phyloP scores from a whole-genome alignment of 176 grass and related monocot genomes.

The Phyllostachys edulis region DNA sequence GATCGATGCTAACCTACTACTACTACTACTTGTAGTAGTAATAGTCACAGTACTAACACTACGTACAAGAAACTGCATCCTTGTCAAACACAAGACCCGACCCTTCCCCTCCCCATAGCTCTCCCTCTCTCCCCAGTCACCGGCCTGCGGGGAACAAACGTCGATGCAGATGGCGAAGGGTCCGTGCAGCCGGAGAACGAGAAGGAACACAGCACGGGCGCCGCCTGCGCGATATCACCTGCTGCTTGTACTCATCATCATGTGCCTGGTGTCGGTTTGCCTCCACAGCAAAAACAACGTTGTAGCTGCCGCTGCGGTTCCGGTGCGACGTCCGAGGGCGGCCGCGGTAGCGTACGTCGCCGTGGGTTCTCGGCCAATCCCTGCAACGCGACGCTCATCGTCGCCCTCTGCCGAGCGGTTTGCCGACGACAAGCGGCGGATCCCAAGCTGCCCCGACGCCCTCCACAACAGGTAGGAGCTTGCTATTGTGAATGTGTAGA shows the following conservation, averaged over 20 bases:
- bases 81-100: not conserved
- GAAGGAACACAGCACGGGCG: not conserved
- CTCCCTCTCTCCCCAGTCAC: not conserved
- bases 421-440: conserved; percentile 41
- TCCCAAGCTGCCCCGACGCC: conserved; percentile 51
- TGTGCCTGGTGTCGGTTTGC: conserved; percentile 22
- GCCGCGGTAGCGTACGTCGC: not conserved
- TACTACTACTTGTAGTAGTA: not conserved
- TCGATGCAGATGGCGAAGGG: conserved; percentile 32
- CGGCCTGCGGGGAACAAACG: not conserved
- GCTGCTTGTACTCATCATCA: not conserved
- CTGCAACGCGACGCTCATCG: not conserved
- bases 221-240: not conserved
- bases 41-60: not conserved
- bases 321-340: not conserved
- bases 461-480: conserved; percentile 56
- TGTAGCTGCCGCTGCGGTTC: not conserved
- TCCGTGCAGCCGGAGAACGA: not conserved
- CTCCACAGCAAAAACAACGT: not conserved
- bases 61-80: not conserved
- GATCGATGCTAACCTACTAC: not conserved
- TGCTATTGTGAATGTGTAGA: not conserved
- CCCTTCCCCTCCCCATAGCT: not conserved
- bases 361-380: conserved; percentile 40
- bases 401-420: not conserved